Evolutionary conservation across 1,284 basidiomycete species (phyloP).

Genomic region (Blastosporella zonata): DNA sequence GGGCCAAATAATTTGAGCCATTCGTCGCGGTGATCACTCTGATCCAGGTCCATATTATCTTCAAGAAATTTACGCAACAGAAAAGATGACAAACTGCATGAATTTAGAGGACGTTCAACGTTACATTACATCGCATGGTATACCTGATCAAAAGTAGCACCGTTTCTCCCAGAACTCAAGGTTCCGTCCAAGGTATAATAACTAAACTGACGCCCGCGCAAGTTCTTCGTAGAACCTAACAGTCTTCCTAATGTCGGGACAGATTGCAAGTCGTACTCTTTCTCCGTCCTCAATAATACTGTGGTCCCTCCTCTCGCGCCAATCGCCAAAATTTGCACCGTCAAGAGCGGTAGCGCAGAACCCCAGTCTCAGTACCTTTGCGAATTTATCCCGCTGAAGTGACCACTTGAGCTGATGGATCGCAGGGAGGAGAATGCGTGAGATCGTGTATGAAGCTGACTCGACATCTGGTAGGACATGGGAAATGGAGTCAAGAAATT

Average conservation of each 20-base stretch:
- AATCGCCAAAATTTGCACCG: slow-evolving; percentile 39
- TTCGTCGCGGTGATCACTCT: too few relatives aligned
- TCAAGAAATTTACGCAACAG: too few relatives aligned
- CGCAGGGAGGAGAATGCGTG: slow-evolving; percentile 52
- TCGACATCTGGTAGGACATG: slow-evolving; percentile 54
- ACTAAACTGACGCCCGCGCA: slow-evolving; percentile 11
- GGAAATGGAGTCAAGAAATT: slow-evolving; percentile 35
- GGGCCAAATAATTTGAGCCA: too few relatives aligned
- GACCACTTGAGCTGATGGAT: slow-evolving; percentile 59
- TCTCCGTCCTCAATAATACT: slow-evolving; percentile 56
- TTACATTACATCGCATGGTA: too few relatives aligned
- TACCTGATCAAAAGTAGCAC: too few relatives aligned
- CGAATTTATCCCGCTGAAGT: slow-evolving; percentile 52
- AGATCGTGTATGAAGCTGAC: slow-evolving; percentile 43
- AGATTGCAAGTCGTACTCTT: slow-evolving; percentile 62
- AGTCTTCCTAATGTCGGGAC: slow-evolving; percentile 57
- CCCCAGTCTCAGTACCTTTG: slow-evolving; percentile 46
- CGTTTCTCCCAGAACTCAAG: too few relatives aligned
- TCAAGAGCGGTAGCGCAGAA: slow-evolving; percentile 25
- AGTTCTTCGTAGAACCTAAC: slow-evolving; percentile 57
- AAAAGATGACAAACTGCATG: too few relatives aligned
- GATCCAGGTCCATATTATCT: too few relatives aligned
- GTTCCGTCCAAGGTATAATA: not conserved
- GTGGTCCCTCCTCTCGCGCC: slow-evolving; percentile 51
- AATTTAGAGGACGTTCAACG: not conserved